These are phyloP conservation scores for Botrytis deweyae DNA, from an alignment of 2,329 filamentous ascomycete species.

Conservation along the genomic window DNA sequence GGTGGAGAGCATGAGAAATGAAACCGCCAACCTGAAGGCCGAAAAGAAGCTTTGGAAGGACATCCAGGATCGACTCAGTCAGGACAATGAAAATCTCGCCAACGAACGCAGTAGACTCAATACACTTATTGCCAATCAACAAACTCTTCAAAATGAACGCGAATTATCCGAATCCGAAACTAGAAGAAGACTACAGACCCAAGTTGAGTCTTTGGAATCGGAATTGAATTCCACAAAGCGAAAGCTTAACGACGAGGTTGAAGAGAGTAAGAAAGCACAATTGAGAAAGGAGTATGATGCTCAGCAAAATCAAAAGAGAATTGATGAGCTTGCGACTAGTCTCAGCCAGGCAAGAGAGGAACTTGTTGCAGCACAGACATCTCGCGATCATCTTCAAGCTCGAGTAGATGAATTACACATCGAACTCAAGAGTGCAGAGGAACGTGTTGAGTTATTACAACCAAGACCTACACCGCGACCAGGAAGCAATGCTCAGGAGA, in stretches of 20 bases:
- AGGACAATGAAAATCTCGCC: slow-evolving; percentile 81
- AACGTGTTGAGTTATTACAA: slow-evolving; percentile 78
- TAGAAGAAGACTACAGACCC: slow-evolving; percentile 74
- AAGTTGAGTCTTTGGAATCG: slow-evolving; percentile 74
- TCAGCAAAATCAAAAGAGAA: slow-evolving; percentile 83
- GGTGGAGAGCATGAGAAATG: slow-evolving; percentile 83
- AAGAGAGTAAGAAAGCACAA: slow-evolving; percentile 79
- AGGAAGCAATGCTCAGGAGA: slow-evolving; percentile 45
- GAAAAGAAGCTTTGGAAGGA: slow-evolving; percentile 95
- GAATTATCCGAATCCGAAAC: slow-evolving; percentile 81
- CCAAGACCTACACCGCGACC: slow-evolving; percentile 70
- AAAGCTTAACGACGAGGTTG: slow-evolving; percentile 77
- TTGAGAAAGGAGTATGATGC: slow-evolving; percentile 88
- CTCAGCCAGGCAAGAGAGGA: slow-evolving; percentile 82
- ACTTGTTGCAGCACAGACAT: slow-evolving; percentile 80
- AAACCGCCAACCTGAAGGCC: slow-evolving; percentile 88
- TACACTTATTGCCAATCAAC: slow-evolving; percentile 76
- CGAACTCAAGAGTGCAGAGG: slow-evolving; percentile 84
- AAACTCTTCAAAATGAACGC: slow-evolving; percentile 88
- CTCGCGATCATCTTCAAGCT: slow-evolving; percentile 82
- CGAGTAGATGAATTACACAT: slow-evolving; percentile 86
- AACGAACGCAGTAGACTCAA: slow-evolving; percentile 86
- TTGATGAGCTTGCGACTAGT: slow-evolving; percentile 84
- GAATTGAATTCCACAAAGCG: slow-evolving; percentile 78
- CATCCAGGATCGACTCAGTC: slow-evolving; percentile 82